phyloP scores from a whole-genome alignment of 106 monocot genomes.

The Dendrobium officinale region DNA sequence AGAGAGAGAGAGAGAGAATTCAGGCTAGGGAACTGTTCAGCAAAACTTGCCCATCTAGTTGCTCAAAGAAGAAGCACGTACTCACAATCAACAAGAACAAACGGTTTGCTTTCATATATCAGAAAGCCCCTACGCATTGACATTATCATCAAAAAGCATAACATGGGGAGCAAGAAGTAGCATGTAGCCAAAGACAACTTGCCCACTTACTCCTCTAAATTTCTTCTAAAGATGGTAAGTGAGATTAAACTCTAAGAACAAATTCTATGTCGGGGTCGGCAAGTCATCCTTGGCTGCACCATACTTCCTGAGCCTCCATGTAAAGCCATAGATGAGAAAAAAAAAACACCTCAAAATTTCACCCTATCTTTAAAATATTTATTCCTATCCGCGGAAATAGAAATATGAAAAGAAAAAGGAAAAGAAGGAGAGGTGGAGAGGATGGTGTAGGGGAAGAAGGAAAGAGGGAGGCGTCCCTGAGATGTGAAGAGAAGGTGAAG shows the following conservation, averaged over 20 bases:
- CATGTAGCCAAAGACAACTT: slow-evolving; percentile 78
- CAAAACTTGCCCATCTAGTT: not conserved
- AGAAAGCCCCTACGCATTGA: not conserved
- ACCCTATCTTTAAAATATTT: not conserved
- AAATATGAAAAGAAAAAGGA: not conserved
- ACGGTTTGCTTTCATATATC: not conserved
- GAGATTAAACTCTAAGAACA: not conserved
- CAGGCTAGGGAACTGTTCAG: too few relatives aligned
- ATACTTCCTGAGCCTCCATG: slow-evolving; percentile 48
- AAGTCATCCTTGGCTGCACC: slow-evolving; percentile 92
- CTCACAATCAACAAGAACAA: not conserved
- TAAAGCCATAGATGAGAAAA: slow-evolving; percentile 32
- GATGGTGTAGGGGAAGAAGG: not conserved
- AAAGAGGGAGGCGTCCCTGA: not conserved
- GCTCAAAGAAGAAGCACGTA: not conserved
- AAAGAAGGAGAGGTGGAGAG: not conserved
- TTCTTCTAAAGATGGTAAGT: not conserved
- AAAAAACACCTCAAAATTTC: not conserved
- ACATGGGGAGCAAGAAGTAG: slow-evolving; percentile 51
- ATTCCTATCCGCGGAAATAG: too few relatives aligned
- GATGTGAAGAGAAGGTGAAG: not conserved
- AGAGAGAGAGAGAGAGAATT: too few relatives aligned
- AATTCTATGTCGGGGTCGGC: slow-evolving; percentile 26
- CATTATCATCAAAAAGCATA: slow-evolving; percentile 27
- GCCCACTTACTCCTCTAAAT: slow-evolving; percentile 32